Percentiles rank a stretch among this genome's conserved stretches.
phyloP scores from a whole-genome alignment of 83 land plant genomes.

The Picea abies region DNA sequence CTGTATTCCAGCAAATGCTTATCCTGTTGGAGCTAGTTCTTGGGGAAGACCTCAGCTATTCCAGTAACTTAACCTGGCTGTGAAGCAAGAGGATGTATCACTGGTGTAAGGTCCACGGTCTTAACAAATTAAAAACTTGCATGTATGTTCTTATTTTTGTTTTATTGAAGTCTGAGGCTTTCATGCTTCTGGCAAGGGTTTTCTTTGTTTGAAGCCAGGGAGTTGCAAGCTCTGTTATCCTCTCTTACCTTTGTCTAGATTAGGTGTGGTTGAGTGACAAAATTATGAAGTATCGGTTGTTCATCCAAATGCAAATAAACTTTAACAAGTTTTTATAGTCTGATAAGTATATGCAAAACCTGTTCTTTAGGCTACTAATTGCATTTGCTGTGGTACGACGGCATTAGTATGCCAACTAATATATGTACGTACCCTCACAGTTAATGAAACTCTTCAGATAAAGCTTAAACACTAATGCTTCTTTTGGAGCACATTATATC shows the following conservation, averaged over 20 bases:
- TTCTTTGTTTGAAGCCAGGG: neutral
- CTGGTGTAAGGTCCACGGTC: neutral
- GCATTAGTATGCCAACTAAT: neutral
- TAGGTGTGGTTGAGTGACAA: neutral
- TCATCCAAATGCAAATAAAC: neutral
- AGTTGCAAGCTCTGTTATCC: neutral
- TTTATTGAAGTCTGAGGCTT: neutral
- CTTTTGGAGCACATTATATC: too few species aligned
- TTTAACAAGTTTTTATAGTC: too few species aligned
- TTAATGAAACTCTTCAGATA: neutral
- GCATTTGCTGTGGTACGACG: neutral
- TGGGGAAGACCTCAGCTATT: neutral
- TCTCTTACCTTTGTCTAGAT: neutral
- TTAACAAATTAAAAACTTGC: neutral
- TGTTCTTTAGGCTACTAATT: neutral
- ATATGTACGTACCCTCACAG: neutral
- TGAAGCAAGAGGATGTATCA: neutral
- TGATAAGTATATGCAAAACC: too few species aligned
- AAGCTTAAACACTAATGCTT: too few species aligned
- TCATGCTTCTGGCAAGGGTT: neutral
- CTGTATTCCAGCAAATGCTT: neutral
- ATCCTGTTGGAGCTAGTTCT: neutral
- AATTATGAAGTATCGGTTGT: neutral
- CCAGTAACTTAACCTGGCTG: neutral
- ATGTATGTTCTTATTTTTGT: neutral